Evolutionary conservation across 495 filamentous ascomycete species (phyloP), one percentile per base, ranked within the genome.

Genomic region (Penicillium desertorum): DNA sequence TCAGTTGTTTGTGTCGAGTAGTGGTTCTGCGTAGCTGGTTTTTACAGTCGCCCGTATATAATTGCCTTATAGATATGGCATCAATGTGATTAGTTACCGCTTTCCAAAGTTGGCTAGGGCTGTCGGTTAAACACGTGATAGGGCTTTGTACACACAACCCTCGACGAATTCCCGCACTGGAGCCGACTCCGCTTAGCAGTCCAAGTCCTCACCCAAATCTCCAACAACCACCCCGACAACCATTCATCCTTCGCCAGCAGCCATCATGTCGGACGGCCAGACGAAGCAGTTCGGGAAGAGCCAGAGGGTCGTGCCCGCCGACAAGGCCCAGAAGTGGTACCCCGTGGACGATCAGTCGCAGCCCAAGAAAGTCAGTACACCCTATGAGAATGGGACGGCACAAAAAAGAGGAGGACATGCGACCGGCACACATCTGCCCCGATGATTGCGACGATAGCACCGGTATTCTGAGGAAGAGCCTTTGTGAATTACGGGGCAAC

Each of bases 291-390:
- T 96, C 85, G 92, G 90, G 81, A 96, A 96, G 86, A 89, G 90
- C 80, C 89, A 91, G 80, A 87, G 94, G 81, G 82, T 86, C 76
- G 84, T 98, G 74, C 77, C 83, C 71, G 81, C 86, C 68, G 85
- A 94, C 78, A 96, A 95, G 89, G 94, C 93, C 71, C 84, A 88
- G 85, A 99, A 98, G 82, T 99, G 93, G 90, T 99, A 99, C 79
- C 95, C 95, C 76, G 89, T 92, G 70, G 91, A 96, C 75, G 94
- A 97, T 78, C 88, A 93, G 74, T 71, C 82, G 72, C 82, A 89
- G 81, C 87, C 88, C 60, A 96, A 90, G 84, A 94, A 94, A 87
- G 95, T 99, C 72, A 78, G 77, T 76, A 74, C 69, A 68, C 71
- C 71, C 69, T 62, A 56, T 55, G 60, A 45, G 58, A 52, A 56